Base-by-base conservation (phyloP, 2,329 filamentous ascomycete species). In the Aureobasidium musti region DNA sequence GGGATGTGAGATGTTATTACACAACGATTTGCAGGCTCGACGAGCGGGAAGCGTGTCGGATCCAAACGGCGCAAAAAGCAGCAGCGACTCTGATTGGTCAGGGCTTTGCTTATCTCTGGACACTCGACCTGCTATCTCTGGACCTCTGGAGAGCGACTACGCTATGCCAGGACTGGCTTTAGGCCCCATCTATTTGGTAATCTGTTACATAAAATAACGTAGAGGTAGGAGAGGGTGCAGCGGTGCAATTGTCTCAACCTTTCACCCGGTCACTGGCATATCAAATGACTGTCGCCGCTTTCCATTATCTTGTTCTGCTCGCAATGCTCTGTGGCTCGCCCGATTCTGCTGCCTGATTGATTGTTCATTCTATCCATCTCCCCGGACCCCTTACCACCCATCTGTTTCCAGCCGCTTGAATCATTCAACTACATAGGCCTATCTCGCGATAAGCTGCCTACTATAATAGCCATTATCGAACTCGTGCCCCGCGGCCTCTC, bases 231-330 rank as follows among this genome's bases (percentile, higher is more conserved):
- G 26, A 54, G 47, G 23, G 37, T 64, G 39, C 61, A 53, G 49
- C 37, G 49, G 19, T 64, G 61, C 47, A 37, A 50, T 64, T 35
- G 60, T 63, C 61, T 54, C 61, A 64, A 64, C 61, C 61, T 64
- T 64, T 64, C 61, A 64, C 39, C 61, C 61, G 61, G 35, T n/a
- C 43, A 63, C 35, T 64, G 61, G 37, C 47, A 64, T 64, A 64
- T 68, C 65, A 68, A 76, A 77, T 77, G 75, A 77, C 75, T 71
- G 69, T 74, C 49, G 74, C 69, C 68, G 74, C 74, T 33, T 72
- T 73, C 66, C 67, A 74, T 65, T 68, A 75, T 68, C 74, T 77
- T 68, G 70, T 77, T 65, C 72, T 77, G 66, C 70, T 77, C 59
- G 69, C 72, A 61, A 72, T 73, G 54, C 72, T 77, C 33, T 73